Conservation (phyloP, 2,329 filamentous ascomycete species). For the Orbilia oligospora region DNA sequence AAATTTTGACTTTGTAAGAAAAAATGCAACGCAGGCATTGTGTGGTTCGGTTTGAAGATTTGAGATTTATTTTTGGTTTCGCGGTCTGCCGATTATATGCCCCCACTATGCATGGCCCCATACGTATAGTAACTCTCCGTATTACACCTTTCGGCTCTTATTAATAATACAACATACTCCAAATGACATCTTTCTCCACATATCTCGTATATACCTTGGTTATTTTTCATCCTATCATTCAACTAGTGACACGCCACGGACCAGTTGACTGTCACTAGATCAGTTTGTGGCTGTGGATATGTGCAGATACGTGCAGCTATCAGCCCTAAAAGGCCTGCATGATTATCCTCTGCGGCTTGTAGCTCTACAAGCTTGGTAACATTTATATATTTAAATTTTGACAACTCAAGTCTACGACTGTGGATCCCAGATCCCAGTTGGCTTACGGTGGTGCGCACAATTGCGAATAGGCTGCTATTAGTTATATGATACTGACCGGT, state of each 20-base stretch:
- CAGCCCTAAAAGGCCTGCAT: not conserved
- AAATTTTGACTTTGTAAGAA: not conserved
- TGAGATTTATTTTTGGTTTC: not conserved
- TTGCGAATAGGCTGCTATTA: not conserved
- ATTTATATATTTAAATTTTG: no score
- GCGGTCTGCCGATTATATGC: not conserved
- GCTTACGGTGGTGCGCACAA: not conserved
- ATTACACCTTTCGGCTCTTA: not conserved
- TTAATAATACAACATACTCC: not conserved
- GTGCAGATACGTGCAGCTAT: not conserved
- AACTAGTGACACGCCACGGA: no score
- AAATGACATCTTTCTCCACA: not conserved
- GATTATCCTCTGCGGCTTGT: no score
- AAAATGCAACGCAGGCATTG: not conserved
- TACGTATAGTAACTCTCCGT: constrained; percentile 8
- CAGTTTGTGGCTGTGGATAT: no score
- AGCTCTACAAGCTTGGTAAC: no score
- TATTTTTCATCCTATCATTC: not conserved
- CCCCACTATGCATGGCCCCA: not conserved
- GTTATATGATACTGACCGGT: not conserved
- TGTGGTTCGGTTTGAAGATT: not conserved
- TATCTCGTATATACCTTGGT: not conserved
- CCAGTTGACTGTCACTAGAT: no score
- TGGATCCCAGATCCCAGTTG: not conserved
- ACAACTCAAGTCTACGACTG: not conserved